Evolutionary conservation across 148 eudicot genomes (phyloP).

Genomic region (Fagopyrum tataricum): DNA sequence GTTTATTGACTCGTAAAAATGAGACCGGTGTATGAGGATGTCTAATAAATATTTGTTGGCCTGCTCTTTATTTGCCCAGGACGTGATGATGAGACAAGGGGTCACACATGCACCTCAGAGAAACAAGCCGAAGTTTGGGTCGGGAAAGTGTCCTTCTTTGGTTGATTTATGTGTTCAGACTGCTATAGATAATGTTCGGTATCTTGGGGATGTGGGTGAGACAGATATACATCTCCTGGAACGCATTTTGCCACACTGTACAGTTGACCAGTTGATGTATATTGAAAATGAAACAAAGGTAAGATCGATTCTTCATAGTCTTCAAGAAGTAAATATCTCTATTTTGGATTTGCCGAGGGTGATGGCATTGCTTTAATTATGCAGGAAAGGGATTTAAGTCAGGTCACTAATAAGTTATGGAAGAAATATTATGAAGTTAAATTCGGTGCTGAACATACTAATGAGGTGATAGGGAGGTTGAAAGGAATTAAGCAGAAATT

Average conservation of each 20-base stretch:
- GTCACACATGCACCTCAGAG: slow-evolving; percentile 19
- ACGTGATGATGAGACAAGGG: slow-evolving; percentile 25
- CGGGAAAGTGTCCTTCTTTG: slow-evolving; percentile 49
- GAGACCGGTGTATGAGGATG: not conserved
- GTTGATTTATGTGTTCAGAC: slow-evolving; percentile 74
- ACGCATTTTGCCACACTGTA: slow-evolving; percentile 80
- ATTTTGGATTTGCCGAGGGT: not conserved
- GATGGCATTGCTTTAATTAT: slow-evolving; percentile 12
- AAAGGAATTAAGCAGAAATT: slow-evolving; percentile 27
- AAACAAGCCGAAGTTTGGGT: slow-evolving; percentile 12
- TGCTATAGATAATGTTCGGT: slow-evolving; percentile 75
- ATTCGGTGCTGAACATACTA: slow-evolving; percentile 45
- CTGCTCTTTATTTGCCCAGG: not conserved
- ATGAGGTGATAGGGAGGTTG: slow-evolving; percentile 48
- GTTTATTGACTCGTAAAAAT: not conserved
- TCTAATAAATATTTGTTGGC: not conserved
- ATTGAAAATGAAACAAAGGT: slow-evolving; percentile 71
- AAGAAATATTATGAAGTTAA: slow-evolving; percentile 49
- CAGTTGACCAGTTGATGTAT: slow-evolving; percentile 67
- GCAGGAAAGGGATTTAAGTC: slow-evolving; percentile 85
- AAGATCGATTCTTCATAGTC: slow-evolving; percentile 22
- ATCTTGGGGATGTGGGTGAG: slow-evolving; percentile 81
- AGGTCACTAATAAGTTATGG: slow-evolving; percentile 76
- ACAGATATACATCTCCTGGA: slow-evolving; percentile 63
- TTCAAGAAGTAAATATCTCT: not conserved